Evolutionary conservation across 192 early-diverging fungal species (phyloP), one percentile per base, ranked within the genome.

Genomic region (Coemansia sp.): DNA sequence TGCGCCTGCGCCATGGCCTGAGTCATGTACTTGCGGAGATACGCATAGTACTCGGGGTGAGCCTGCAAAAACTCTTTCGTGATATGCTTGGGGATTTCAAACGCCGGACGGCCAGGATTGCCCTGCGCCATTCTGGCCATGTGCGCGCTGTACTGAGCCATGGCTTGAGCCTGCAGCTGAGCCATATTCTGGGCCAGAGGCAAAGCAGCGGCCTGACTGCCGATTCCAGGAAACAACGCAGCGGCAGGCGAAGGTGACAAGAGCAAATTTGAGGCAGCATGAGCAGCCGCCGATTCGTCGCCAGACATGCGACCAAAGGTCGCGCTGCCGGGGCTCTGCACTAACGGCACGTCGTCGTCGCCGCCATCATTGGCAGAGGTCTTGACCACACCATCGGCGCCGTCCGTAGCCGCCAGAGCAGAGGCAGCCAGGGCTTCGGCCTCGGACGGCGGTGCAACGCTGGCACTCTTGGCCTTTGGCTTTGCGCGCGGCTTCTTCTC

Each of bases 11-110:
- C 33, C 8, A 37, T 24, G 3, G 65, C 15, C 3, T 22, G 15
- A 5, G 43, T 32, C 53, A 76, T 48, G 15, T 76, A 56, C 34
- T 60, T 56, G 8, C 68, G 59, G 7, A 76, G 61, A 21, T 70
- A 56, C 1, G 52, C 53, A n/a, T 18, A 42, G 36, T 76, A 70
- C 19, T 66, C 57, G 7, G 74, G 74, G 19, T 76, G 66, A 10
- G 74, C 74, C 35, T 70, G 63, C 37, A 76, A 44, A 52, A 67
- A 76, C 38, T 76, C 74, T 52, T 63, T 67, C 1, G 74, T 76
- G 38, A 76, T 70, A n/a, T 67, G 60, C 21, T 40, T 53, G 10
- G 74, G 74, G 1, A 63, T 35, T 18, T 67, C 68, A 19, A 65
- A 40, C 7, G 58, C 53, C 11, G 59, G 44, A 8, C 42, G 36